Base-by-base conservation (phyloP, 306 rosid genomes). In the Cicer chorassanicum region DNA sequence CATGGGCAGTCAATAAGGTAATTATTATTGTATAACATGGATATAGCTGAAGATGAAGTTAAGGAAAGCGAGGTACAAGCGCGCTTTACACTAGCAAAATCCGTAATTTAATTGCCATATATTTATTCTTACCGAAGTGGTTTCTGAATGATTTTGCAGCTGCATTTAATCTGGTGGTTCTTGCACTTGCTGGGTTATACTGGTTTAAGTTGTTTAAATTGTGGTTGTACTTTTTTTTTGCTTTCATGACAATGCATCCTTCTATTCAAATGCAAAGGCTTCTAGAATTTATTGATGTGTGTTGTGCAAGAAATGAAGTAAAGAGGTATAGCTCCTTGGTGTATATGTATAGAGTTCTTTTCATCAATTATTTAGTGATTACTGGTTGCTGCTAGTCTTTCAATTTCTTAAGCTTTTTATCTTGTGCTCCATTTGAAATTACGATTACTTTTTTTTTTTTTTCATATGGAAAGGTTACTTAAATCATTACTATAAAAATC, bases 221-320 rank as follows among this genome's bases (percentile, higher is more conserved):
- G 24, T 46, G 43, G 5, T 46, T 46, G 2, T 15, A 3, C 18
- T 16, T 10, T 49, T 7, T 66, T 16, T 6, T 4, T 34, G 16
- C 9, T 4, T 29, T 67, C 42, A 24, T 48, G 14, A 44, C 34
- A 39, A 14, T 63, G 45, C 49, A 40, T 40, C 13, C 12, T 15
- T 68, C n/a, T 68, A 8, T 50, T 67, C 60, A 44, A 48, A 67
- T 21, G 55, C 40, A 44, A 18, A 43, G 40, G 29, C 56, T 44
- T 66, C 40, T 44, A 6, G 41, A 66, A 40, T 11, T 66, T 6
- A 19, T 18, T 65, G 24, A 18, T 45, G 40, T 43, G 6, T 18
- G 54, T 49, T 65, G 71, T 19, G 11, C 40, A 10, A 11, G 71
- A 65, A 65, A 43, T 11, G 21, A 65, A 60, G 65, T 29, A 59